Conservation (phyloP, 192 early-diverging fungal genomes). For the Backusella circina region DNA sequence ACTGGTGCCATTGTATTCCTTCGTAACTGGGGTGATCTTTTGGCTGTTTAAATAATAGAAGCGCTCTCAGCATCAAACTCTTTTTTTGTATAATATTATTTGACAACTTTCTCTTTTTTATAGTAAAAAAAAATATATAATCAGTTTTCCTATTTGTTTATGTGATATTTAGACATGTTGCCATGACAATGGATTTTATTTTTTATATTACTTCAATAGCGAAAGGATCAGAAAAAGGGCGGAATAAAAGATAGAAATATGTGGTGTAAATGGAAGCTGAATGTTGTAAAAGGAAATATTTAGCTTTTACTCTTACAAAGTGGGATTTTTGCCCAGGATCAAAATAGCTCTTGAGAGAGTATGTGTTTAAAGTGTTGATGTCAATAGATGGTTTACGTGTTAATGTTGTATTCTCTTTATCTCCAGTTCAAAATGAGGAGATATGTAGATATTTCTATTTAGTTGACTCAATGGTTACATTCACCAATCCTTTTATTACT, state of each 20-base stretch:
- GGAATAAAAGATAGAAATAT: not conserved
- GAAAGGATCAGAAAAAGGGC: not conserved
- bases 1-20: slow-evolving; percentile 53
- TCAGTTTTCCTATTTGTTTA: not conserved
- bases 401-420: no score
- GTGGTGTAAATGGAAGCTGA: not conserved
- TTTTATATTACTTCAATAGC: not conserved
- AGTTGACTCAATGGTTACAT: no score
- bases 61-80: not conserved
- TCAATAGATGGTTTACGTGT: no score
- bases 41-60: slow-evolving; percentile 42
- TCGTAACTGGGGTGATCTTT: slow-evolving; percentile 51
- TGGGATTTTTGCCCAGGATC: not conserved
- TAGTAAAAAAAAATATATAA: not conserved
- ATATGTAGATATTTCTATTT: no score
- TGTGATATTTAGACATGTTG: not conserved
- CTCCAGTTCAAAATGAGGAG: no score
- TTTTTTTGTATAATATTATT: not conserved
- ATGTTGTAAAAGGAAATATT: not conserved
- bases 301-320: not conserved
- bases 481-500: no score
- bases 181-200: not conserved
- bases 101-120: not conserved
- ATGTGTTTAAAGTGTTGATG: not conserved
- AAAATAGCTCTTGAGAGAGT: not conserved